A percentile compares a stretch with the other conserved stretches of the same genome.
These are phyloP conservation scores for Neurospora sp. DNA, from an alignment of 495 filamentous ascomycete genomes.

Conservation along the genomic window DNA sequence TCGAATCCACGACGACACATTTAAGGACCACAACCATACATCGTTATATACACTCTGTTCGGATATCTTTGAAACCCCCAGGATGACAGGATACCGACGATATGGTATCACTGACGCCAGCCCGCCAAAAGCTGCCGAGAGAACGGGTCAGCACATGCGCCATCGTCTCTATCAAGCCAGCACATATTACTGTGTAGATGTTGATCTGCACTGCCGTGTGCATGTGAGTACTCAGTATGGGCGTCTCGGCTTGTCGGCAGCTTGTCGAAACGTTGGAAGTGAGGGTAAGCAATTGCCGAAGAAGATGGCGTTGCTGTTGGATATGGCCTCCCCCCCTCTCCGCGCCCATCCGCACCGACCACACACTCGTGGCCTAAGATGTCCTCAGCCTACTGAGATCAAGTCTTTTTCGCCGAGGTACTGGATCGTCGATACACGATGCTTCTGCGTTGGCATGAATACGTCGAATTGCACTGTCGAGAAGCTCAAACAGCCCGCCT, in stretches of 20 bases:
- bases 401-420: background rate
- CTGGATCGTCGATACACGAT: background rate
- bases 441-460: background rate
- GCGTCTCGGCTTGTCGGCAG: constrained; percentile 4
- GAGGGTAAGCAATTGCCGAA: background rate
- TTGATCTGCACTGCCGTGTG: constrained; percentile 2
- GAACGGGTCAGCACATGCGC: background rate
- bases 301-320: background rate
- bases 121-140: background rate
- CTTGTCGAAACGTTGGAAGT: background rate
- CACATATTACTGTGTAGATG: background rate
- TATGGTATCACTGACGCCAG: background rate
- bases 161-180: background rate
- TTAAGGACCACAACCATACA: background rate
- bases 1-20: background rate
- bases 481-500: background rate
- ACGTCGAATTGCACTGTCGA: background rate
- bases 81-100: background rate
- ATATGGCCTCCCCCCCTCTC: background rate
- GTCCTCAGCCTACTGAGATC: background rate
- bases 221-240: background rate
- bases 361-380: background rate
- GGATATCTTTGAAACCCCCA: background rate
- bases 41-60: background rate
- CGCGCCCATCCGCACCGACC: background rate